A percentile compares a stretch with the other conserved stretches of the same genome.
Conservation (phyloP, 139 green algal genomes). For the Haematococcus lacustris region DNA sequence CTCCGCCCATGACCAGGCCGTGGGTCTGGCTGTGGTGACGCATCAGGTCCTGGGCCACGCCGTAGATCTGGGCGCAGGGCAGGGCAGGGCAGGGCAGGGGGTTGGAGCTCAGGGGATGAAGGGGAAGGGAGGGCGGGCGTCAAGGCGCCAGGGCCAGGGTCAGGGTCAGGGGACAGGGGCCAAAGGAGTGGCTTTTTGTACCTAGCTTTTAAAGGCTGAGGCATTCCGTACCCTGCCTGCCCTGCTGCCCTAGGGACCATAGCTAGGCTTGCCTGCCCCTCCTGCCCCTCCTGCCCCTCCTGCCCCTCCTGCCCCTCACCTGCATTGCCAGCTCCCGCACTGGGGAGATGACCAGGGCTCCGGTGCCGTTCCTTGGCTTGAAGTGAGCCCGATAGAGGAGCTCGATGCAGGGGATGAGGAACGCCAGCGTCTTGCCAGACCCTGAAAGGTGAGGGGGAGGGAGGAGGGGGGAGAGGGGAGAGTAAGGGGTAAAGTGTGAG, state of each 20-base stretch:
- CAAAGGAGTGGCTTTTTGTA: not conserved
- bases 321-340: constrained; percentile 93
- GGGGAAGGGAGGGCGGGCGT: constrained; percentile 83
- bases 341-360: constrained; percentile 86
- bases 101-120: constrained; percentile 87
- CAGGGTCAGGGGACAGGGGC: not conserved
- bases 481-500: not conserved
- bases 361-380: constrained; percentile 92
- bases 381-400: constrained; percentile 88
- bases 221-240: not conserved
- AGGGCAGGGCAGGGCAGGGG: constrained; percentile 93
- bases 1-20: constrained; percentile 93
- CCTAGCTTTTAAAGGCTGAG: not conserved
- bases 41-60: constrained; percentile 87
- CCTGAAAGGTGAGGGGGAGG: constrained; percentile 35
- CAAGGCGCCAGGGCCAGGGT: constrained; percentile 54
- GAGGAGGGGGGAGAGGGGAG: not conserved
- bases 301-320: constrained; percentile 14
- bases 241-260: too few species aligned
- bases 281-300: not conserved
- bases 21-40: constrained; percentile 89
- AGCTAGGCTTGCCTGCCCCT: too few species aligned
- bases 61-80: constrained; percentile 94
- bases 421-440: constrained; percentile 97
- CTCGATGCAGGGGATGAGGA: constrained; percentile 89